Base-by-base conservation (phyloP, 129 eudicot genomes). In the Apium graveolens region DNA sequence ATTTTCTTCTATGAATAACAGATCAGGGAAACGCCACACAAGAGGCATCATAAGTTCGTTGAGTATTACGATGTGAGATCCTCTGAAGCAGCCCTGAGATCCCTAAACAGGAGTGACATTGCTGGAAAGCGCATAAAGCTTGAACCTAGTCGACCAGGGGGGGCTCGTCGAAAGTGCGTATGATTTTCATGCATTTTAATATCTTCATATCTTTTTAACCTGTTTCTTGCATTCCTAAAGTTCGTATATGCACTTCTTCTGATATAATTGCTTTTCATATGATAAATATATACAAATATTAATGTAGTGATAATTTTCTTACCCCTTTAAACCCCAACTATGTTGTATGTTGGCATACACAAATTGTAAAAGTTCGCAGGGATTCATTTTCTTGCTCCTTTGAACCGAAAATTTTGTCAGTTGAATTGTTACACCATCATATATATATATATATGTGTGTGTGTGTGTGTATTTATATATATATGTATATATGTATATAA, bases 51-150 rank as follows among this genome's bases (percentile, higher is more conserved):
- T 76, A 94, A 94, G 77, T 94, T 94, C 49, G 87, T 94, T 46
- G 98, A 94, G 70, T 94, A 81, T 83, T 94, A 89, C 79, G 98
- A 94, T 83, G 97, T 91, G 45, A 89, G 98, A 87, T 91, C 92
- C 24, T 96, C 98, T 73, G 98, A 94, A 77, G 90, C 93, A 66
- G 98, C 98, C 20, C 96, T 94, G 63, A 88, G 90, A 76, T 82
- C 98, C 31, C 83, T 94, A 46, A 94, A 94, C 78, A 86, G 97
- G 88, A 91, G 96, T 85, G 97, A 94, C 76, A 91, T 91, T 57
- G 98, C 98, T 83, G 98, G 98, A 63, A 94, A 94, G 79, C 93
- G 93, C 60, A 94, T 94, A 78, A 94, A 94, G 86, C 97, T 94
- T 46, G 97, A 94, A 81, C 97, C 96, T 62, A 91, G 97, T 85